These are phyloP conservation scores for Didymella arachidicola DNA, from an alignment of 2,329 filamentous ascomycete species.

Conservation along the genomic window DNA sequence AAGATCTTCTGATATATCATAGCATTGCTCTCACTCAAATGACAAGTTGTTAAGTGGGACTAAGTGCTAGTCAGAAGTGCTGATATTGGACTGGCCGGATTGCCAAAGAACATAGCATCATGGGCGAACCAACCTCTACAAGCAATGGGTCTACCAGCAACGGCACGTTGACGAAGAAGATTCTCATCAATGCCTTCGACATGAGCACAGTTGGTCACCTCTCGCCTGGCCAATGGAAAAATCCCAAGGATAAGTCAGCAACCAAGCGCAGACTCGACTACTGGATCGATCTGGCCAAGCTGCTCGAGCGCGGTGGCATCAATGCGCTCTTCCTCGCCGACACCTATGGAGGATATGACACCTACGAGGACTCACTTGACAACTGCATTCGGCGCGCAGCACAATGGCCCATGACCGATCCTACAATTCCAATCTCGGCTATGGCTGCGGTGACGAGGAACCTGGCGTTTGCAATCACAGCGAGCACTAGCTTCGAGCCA, in stretches of 20 bases:
- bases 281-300: constrained; percentile 69
- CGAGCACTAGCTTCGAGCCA: background rate
- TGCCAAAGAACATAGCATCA: background rate
- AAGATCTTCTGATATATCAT: background rate
- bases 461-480: background rate
- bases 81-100: too few species aligned
- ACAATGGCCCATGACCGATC: background rate
- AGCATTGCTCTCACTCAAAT: background rate
- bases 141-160: background rate
- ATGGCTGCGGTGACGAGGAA: background rate
- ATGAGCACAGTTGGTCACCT: background rate
- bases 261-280: constrained; percentile 68
- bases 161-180: background rate
- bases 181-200: background rate
- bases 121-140: background rate
- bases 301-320: constrained; percentile 68
- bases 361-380: background rate
- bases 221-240: background rate
- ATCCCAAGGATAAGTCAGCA: constrained; percentile 52
- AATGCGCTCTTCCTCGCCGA: constrained; percentile 72
- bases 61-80: too few species aligned
- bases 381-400: background rate
- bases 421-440: background rate
- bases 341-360: constrained; percentile 60
- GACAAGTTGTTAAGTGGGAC: too few species aligned